Evolutionary conservation across 2,329 filamentous ascomycete species (phyloP), one percentile per base, ranked within the genome.

Genomic region (Stemphylium lycopersici): DNA sequence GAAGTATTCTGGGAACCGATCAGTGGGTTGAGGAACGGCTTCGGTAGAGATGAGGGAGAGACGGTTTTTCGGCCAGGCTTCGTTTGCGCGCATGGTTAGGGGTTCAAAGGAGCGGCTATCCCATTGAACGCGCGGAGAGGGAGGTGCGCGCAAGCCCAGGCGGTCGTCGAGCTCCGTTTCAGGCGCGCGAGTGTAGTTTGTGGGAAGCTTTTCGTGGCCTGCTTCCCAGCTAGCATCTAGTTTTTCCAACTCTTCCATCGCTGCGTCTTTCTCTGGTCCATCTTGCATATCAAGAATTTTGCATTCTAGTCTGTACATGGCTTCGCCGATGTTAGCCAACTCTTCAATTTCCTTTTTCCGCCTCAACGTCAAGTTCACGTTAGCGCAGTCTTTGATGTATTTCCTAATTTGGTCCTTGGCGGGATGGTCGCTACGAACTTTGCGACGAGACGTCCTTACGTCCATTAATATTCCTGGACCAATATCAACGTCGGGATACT

Each of bases 61-160:
- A 6, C 80, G 76, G 7, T 80, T 73, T 20, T 81, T 78, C 1
- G 90, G 91, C 70, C 81, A 90, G 65, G 91, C 88, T 61, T 96
- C 92, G 0, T 81, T 67, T 0, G 74, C 46, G 4, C 78, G 56
- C 2, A 84, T 82, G 20, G 78, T 73, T 13, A 96, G 78, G 0
- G 91, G 89, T 65, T 96, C 90, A 65, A 85, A 86, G 2, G 79
- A 76, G 13, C 92, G 86, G 1, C 83, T 81, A 72, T 96, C 91
- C 85, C 87, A 93, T 42, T 65, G 59, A 4, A 72, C 44, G 15
- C 66, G 70, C 4, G 61, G 59, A 7, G 44, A 12, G 3, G 62
- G 57, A 6, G 63, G 61, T 12, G 55, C 55, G 39, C 64, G 61
- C 13, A 74, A 41, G 2, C 44, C 45, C 4, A 73, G 33, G 24